A percentile compares a stretch with the other conserved stretches of the same genome.
phyloP scores from a whole-genome alignment of 2,329 filamentous ascomycete species.

The Ilyonectria sp. region DNA sequence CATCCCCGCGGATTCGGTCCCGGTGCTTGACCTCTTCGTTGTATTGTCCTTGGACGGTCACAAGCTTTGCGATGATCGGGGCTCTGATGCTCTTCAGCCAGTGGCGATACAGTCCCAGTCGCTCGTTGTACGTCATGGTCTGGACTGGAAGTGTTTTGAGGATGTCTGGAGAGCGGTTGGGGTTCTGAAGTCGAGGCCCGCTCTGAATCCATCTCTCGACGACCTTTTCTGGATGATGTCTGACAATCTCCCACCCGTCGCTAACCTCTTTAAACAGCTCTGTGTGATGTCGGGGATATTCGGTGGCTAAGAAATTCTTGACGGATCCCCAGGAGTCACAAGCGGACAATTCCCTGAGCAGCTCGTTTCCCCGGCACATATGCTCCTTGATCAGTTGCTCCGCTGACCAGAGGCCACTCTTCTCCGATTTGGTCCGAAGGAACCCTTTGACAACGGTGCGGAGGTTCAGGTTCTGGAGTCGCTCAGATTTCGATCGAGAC shows the following conservation, averaged over 20 bases:
- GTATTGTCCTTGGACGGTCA: neutral
- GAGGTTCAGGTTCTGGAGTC: slow-evolving; percentile 9
- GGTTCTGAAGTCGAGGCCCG: neutral
- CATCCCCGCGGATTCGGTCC: slow-evolving; percentile 44
- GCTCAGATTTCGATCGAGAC: slow-evolving; percentile 65
- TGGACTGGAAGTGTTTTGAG: neutral
- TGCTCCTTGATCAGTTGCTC: neutral
- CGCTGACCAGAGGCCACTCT: neutral
- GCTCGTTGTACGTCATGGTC: neutral
- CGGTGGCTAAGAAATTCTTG: neutral
- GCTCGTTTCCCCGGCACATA: neutral
- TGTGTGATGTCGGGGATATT: neutral
- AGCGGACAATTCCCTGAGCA: neutral
- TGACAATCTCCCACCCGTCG: neutral
- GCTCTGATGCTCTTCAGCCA: neutral
- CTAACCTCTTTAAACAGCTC: neutral
- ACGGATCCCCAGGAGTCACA: neutral
- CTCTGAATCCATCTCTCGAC: neutral
- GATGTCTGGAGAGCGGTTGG: neutral
- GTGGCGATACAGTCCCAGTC: neutral
- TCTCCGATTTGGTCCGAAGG: neutral
- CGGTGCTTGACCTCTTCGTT: slow-evolving; percentile 3
- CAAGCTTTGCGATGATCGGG: neutral
- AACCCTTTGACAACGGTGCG: neutral
- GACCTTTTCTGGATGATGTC: neutral